These are phyloP conservation scores for Calonectria multiphialidica DNA, from an alignment of 2,329 filamentous ascomycete species.

Conservation along the genomic window DNA sequence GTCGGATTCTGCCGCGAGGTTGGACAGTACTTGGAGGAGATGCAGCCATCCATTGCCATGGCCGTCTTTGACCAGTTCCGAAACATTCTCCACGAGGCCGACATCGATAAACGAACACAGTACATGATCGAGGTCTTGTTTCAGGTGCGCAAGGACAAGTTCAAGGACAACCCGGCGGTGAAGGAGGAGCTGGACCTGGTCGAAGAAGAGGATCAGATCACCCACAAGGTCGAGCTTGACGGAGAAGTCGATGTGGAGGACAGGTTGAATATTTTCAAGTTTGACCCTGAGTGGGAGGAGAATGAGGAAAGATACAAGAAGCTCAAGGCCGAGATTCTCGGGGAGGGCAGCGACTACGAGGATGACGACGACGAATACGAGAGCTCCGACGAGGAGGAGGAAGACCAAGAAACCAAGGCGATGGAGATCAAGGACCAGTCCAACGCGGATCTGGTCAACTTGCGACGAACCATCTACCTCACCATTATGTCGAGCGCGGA, in stretches of 20 bases:
- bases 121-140: conserved; percentile 99
- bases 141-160: conserved; percentile 94
- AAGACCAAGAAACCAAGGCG: conserved; percentile 82
- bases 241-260: conserved; percentile 89
- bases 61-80: conserved; percentile 97
- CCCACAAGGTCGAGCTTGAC: conserved; percentile 85
- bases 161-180: conserved; percentile 92
- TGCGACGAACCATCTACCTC: conserved; percentile 94
- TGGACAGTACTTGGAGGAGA: conserved; percentile 93
- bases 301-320: conserved; percentile 92
- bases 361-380: conserved; percentile 74
- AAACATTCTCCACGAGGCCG: conserved; percentile 94
- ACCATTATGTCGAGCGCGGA: conserved; percentile 98
- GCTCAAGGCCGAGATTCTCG: conserved; percentile 92
- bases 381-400: conserved; percentile 78
- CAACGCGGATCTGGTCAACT: conserved; percentile 93
- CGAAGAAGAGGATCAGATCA: conserved; percentile 98
- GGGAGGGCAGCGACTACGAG: conserved; percentile 89
- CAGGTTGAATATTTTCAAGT: conserved; percentile 94
- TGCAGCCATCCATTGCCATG: conserved; percentile 89
- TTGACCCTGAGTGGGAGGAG: conserved; percentile 88
- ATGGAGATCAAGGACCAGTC: conserved; percentile 98
- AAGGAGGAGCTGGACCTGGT: conserved; percentile 95
- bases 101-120: conserved; percentile 98
- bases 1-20: conserved; percentile 94